phyloP scores from a whole-genome alignment of 2,329 filamentous ascomycete species.

The Bipolaris victoriae region DNA sequence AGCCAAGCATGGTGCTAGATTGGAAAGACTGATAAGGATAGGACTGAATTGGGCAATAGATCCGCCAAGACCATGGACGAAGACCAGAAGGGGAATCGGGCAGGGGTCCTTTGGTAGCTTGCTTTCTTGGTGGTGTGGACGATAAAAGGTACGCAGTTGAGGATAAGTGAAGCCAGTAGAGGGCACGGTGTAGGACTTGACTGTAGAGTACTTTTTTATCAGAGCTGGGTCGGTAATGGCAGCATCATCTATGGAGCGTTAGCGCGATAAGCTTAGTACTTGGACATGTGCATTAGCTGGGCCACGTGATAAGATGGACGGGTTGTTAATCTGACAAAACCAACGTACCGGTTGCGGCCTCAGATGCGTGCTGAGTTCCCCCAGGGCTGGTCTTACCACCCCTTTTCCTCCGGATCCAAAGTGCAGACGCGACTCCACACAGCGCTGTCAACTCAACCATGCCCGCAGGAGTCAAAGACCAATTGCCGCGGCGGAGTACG shows the following conservation, averaged over 20 bases:
- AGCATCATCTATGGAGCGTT: slow-evolving; percentile 47
- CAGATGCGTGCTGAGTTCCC: slow-evolving; percentile 28
- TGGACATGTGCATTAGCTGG: background rate
- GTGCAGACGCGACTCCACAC: slow-evolving; percentile 46
- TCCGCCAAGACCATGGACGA: slow-evolving; percentile 92
- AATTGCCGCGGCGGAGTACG: slow-evolving; percentile 23
- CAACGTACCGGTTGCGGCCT: slow-evolving; percentile 35
- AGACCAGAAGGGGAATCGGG: slow-evolving; percentile 83
- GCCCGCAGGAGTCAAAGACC: slow-evolving; percentile 40
- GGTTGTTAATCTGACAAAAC: slow-evolving; percentile 17
- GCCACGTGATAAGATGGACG: slow-evolving; percentile 16
- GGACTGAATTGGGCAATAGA: slow-evolving; percentile 87
- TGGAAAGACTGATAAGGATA: slow-evolving; percentile 78
- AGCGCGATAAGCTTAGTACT: slow-evolving; percentile 10
- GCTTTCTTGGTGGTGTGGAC: slow-evolving; percentile 79
- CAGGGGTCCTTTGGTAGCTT: slow-evolving; percentile 76
- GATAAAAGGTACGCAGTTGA: slow-evolving; percentile 80
- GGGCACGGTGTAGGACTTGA: slow-evolving; percentile 74
- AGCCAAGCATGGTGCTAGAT: slow-evolving; percentile 82
- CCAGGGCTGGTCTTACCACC: slow-evolving; percentile 23
- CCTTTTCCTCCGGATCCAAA: slow-evolving; percentile 42
- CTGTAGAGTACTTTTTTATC: slow-evolving; percentile 75
- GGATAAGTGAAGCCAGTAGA: slow-evolving; percentile 70
- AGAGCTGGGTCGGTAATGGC: slow-evolving; percentile 75
- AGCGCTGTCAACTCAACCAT: slow-evolving; percentile 48